These are phyloP conservation scores for Candida frijolesensis DNA, from an alignment of 1,139 yeast species.

Conservation along the genomic window DNA sequence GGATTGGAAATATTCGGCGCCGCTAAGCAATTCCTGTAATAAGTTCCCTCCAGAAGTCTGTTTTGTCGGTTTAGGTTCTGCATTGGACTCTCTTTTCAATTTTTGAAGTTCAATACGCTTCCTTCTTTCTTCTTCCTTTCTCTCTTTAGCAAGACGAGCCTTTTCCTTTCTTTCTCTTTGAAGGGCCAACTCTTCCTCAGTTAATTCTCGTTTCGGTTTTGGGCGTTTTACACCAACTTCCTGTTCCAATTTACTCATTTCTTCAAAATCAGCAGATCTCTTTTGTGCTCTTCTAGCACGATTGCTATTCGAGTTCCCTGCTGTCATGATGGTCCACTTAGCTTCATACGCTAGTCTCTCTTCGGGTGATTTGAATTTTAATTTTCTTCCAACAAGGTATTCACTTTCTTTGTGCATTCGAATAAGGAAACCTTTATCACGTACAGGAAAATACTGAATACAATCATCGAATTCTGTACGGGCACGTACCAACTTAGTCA, in stretches of 20 bases:
- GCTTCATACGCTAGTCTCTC: conserved; percentile 42
- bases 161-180: conserved; percentile 3
- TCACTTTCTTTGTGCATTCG: conserved; percentile 23
- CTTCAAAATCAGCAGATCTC: conserved; percentile 10
- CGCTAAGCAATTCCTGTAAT: conserved; percentile 22
- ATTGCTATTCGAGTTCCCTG: conserved; percentile 2
- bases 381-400: conserved; percentile 27
- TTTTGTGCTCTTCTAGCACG: conserved; percentile 9
- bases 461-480: conserved; percentile 14
- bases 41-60: conserved; percentile 10
- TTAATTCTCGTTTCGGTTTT: conserved; percentile 4
- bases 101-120: not conserved
- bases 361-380: conserved; percentile 27
- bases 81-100: conserved; percentile 5
- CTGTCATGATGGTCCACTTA: conserved; percentile 32
- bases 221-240: conserved; percentile 8
- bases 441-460: conserved; percentile 17
- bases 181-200: conserved; percentile 11
- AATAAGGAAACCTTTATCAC: conserved; percentile 19
- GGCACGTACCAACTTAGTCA: conserved; percentile 13
- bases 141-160: not conserved
- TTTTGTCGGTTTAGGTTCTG: conserved; percentile 10
- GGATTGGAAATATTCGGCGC: conserved; percentile 41
- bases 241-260: conserved; percentile 11
- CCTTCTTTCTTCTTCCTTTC: conserved; percentile 3